These are phyloP conservation scores for Orychophragmus violaceus DNA, from an alignment of 345 rosid genomes.

Conservation along the genomic window DNA sequence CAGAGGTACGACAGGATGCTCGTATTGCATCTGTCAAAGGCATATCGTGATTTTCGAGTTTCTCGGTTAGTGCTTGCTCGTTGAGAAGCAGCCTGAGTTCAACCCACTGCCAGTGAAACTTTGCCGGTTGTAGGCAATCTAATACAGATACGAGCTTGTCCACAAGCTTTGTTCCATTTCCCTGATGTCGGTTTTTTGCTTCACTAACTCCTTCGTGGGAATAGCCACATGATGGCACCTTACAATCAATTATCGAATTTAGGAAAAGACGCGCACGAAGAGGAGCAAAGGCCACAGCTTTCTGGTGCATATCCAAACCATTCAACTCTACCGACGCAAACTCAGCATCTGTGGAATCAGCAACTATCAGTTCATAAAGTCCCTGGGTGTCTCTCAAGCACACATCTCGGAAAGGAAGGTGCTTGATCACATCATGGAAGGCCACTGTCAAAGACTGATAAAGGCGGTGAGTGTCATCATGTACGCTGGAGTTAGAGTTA, in stretches of 20 bases:
- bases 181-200: conserved; percentile 43
- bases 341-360: conserved; percentile 83
- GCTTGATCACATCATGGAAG: conserved; percentile 71
- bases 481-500: conserved; percentile 38
- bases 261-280: conserved; percentile 90
- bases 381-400: conserved; percentile 80
- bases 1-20: conserved; percentile 60
- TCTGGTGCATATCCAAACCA: conserved; percentile 64
- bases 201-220: conserved; percentile 56
- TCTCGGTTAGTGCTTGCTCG: conserved; percentile 87
- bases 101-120: conserved; percentile 99
- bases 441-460: conserved; percentile 72
- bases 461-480: conserved; percentile 78
- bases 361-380: conserved; percentile 75
- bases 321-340: conserved; percentile 68
- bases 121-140: conserved; percentile 90
- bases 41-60: conserved; percentile 65
- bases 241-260: conserved; percentile 78
- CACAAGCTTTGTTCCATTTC: conserved; percentile 59
- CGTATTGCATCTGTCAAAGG: conserved; percentile 72
- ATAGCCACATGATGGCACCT: conserved; percentile 45
- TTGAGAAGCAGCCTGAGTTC: conserved; percentile 96
- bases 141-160: conserved; percentile 77
- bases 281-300: conserved; percentile 72
- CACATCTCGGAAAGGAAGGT: conserved; percentile 84